A percentile compares a stretch with the other conserved stretches of the same genome.
Evolutionary conservation across 176 grass and related monocot species (phyloP).

Genomic region (Eremochloa ophiuroides): DNA sequence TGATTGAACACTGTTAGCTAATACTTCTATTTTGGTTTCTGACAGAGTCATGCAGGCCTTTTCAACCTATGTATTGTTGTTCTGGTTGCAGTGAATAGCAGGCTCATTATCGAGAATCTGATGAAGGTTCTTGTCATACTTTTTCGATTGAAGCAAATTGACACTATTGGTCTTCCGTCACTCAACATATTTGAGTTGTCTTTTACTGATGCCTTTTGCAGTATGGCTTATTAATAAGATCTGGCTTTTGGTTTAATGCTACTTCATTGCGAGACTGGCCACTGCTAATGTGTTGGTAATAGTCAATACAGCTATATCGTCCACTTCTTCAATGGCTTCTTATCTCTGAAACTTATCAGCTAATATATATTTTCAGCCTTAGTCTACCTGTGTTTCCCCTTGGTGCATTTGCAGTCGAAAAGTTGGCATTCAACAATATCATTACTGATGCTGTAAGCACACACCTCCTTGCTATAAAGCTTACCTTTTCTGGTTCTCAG

Average conservation of each 20-base stretch:
- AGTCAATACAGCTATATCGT: background rate
- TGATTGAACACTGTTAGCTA: background rate
- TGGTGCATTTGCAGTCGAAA: constrained; percentile 74
- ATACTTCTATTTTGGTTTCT: constrained; percentile 26
- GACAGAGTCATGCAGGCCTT: constrained; percentile 94
- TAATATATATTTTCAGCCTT: constrained; percentile 49
- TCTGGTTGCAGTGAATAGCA: constrained; percentile 86
- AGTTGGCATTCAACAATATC: constrained; percentile 57
- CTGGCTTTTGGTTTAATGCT: constrained; percentile 92
- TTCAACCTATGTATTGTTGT: constrained; percentile 97
- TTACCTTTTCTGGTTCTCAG: constrained; percentile 6
- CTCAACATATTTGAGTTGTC: background rate
- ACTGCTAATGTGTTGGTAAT: constrained; percentile 96
- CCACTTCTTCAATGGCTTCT: background rate
- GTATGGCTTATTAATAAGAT: constrained; percentile 98
- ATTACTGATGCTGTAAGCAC: constrained; percentile 77
- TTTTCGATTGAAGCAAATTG: background rate
- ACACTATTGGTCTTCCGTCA: background rate
- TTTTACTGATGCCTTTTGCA: constrained; percentile 34
- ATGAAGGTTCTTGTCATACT: constrained; percentile 72
- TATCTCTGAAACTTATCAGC: background rate
- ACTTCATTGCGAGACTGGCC: constrained; percentile 88
- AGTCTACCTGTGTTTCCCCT: constrained; percentile 65
- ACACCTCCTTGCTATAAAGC: constrained; percentile 14
- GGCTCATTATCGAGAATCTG: constrained; percentile 97